These are phyloP conservation scores for Trichomonascus vanleenenianus DNA, from an alignment of 805 yeast species.

Conservation along the genomic window DNA sequence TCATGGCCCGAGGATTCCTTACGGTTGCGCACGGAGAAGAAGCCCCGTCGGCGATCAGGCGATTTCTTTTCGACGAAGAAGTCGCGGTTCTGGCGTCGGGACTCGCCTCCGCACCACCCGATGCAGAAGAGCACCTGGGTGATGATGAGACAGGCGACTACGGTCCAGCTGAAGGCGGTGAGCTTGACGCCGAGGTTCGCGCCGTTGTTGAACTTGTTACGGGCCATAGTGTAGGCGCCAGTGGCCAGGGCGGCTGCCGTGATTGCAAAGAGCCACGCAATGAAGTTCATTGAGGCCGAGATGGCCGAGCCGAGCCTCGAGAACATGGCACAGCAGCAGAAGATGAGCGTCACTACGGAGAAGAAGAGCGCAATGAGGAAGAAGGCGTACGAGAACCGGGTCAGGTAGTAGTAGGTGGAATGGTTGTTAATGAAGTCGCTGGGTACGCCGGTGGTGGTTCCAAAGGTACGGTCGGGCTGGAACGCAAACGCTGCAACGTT, in stretches of 20 bases:
- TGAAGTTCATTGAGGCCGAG: conserved; percentile 19
- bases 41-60: conserved; percentile 3
- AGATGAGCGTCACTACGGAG: conserved; percentile 40
- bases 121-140: conserved; percentile 18
- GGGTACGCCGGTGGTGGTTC: conserved; percentile 47
- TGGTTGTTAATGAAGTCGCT: conserved; percentile 39
- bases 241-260: conserved; percentile 68
- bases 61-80: background rate
- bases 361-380: conserved; percentile 50
- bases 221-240: conserved; percentile 70
- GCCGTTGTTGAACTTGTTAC: conserved; percentile 49
- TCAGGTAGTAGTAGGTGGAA: conserved; percentile 48
- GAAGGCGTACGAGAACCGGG: conserved; percentile 64
- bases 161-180: conserved; percentile 60
- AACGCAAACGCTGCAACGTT: conserved; percentile 74
- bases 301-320: conserved; percentile 23
- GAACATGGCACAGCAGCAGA: conserved; percentile 20
- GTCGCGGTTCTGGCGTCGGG: background rate
- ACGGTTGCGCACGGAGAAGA: conserved; percentile 6
- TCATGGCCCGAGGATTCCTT: conserved; percentile 3
- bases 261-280: conserved; percentile 21
- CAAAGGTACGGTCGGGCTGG: conserved; percentile 73
- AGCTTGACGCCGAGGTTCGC: conserved; percentile 28
- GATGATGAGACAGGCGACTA: conserved; percentile 31
- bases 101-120: conserved; percentile 5